Evolutionary conservation across 2,329 filamentous ascomycete species (phyloP).

Genomic region (Venturia asperata): DNA sequence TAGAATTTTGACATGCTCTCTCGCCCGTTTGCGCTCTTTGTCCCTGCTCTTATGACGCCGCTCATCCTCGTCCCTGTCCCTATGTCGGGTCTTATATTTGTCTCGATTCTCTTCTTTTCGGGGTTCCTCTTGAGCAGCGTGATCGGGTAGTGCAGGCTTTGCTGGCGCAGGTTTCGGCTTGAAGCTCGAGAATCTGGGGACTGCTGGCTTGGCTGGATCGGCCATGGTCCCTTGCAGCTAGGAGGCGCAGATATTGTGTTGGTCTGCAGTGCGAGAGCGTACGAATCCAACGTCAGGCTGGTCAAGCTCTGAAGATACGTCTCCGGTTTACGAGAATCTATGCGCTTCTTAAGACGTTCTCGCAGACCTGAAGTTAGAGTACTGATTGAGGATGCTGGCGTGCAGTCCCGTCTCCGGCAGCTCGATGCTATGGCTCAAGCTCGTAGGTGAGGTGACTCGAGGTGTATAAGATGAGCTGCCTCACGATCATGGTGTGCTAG

Average conservation of each 20-base stretch:
- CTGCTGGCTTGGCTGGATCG: constrained; percentile 22
- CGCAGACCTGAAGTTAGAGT: too few species aligned
- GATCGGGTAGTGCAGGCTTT: background rate
- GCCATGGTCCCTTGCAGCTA: constrained; percentile 4
- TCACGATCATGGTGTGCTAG: background rate
- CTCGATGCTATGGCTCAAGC: background rate
- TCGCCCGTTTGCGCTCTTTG: constrained; percentile 18
- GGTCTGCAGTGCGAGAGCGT: too few species aligned
- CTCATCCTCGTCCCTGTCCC: background rate
- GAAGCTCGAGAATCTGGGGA: constrained; percentile 73
- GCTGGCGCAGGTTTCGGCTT: constrained; percentile 39
- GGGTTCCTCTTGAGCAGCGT: background rate
- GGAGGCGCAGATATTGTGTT: too few species aligned
- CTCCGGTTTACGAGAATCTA: too few species aligned
- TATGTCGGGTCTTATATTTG: background rate
- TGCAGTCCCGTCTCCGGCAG: background rate
- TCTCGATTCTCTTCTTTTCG: constrained; percentile 1
- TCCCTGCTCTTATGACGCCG: constrained; percentile 12
- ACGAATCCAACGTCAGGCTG: too few species aligned
- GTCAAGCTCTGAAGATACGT: too few species aligned
- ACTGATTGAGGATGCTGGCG: too few species aligned
- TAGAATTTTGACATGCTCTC: background rate
- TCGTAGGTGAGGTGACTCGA: background rate
- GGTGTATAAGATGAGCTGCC: background rate
- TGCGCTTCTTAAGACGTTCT: too few species aligned